These are phyloP conservation scores for Botrytis pseudocinerea DNA, from an alignment of 2,329 filamentous ascomycete genomes.

Conservation along the genomic window DNA sequence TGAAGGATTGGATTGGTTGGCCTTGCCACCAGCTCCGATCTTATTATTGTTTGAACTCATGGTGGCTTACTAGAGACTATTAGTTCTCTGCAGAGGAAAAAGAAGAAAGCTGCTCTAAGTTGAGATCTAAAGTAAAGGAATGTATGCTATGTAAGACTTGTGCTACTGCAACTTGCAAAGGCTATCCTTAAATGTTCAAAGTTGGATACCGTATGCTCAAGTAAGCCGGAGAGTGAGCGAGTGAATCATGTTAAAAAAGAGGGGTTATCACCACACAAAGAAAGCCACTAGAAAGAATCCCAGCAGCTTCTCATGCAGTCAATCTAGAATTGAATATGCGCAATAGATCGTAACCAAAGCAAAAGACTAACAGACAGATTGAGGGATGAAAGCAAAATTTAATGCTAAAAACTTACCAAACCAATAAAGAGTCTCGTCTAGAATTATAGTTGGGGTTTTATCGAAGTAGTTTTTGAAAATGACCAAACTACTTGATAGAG, in stretches of 20 bases:
- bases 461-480: background rate
- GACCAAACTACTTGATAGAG: background rate
- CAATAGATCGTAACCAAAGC: background rate
- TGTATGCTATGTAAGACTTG: background rate
- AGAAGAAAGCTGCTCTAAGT: background rate
- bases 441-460: background rate
- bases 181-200: background rate
- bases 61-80: slow-evolving; percentile 11
- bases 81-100: background rate
- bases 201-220: background rate
- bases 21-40: slow-evolving; percentile 43
- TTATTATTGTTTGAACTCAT: slow-evolving; percentile 35
- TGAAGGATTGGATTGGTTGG: slow-evolving; percentile 47
- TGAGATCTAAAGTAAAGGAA: background rate
- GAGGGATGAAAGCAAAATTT: background rate
- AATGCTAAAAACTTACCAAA: slow-evolving; percentile 1
- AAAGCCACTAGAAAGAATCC: background rate
- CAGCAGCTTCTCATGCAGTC: background rate
- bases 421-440: background rate
- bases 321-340: background rate
- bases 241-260: slow-evolving; percentile 11
- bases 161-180: background rate
- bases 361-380: background rate
- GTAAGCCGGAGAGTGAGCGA: background rate
- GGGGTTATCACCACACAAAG: background rate